A percentile compares a stretch with the other conserved stretches of the same genome.
These are phyloP conservation scores for Didymella pinodella DNA, from an alignment of 2,329 filamentous ascomycete species.

Conservation along the genomic window DNA sequence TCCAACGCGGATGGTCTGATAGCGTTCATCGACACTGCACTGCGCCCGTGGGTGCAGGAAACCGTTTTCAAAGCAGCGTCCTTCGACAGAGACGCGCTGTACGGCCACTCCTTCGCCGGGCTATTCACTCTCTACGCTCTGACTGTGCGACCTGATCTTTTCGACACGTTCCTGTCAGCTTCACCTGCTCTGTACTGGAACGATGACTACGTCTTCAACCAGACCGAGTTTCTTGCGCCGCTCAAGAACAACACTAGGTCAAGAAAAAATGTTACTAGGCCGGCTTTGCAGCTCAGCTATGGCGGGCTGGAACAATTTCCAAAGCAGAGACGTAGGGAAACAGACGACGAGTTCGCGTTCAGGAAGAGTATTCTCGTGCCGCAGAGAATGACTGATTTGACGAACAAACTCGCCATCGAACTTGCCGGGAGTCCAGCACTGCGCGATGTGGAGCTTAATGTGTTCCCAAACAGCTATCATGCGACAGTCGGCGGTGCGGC, in stretches of 20 bases:
- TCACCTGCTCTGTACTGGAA: constrained; percentile 62
- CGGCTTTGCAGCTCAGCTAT: constrained; percentile 45
- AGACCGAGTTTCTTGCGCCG: constrained; percentile 32
- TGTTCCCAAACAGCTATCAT: constrained; percentile 46
- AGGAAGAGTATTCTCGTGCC: constrained; percentile 35
- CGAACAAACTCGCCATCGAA: constrained; percentile 33
- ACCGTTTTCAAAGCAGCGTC: constrained; percentile 43
- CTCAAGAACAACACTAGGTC: constrained; percentile 15
- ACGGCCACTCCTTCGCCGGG: constrained; percentile 61
- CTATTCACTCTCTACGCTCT: constrained; percentile 58
- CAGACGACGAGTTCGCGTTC: constrained; percentile 36
- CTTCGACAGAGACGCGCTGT: constrained; percentile 54
- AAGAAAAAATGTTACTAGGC: constrained; percentile 26
- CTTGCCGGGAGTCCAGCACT: constrained; percentile 33
- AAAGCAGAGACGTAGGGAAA: constrained; percentile 38
- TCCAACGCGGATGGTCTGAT: constrained; percentile 59
- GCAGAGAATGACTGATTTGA: constrained; percentile 36
- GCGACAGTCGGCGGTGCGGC: constrained; percentile 40
- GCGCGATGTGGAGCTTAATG: constrained; percentile 39
- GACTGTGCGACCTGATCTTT: constrained; percentile 52
- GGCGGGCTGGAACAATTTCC: constrained; percentile 41
- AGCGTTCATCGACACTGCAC: constrained; percentile 52
- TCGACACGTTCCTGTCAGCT: constrained; percentile 56
- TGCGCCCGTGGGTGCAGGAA: constrained; percentile 48
- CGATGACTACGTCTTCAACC: constrained; percentile 50